Base-by-base conservation (phyloP, 2,329 filamentous ascomycete genomes). In the Pyrenophora tritici-repentis region DNA sequence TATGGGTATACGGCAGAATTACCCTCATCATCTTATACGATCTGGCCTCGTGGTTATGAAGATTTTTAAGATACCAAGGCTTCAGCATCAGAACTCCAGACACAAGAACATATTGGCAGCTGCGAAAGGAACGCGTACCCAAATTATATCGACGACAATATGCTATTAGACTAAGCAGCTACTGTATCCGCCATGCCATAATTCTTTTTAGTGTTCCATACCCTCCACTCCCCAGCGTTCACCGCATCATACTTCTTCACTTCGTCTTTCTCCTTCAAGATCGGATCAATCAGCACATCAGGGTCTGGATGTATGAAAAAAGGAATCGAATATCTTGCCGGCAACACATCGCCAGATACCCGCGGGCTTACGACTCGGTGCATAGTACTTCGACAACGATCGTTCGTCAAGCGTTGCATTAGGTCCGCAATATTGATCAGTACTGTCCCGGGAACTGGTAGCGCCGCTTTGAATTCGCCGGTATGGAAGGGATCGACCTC, bases 261-360 rank as follows among this genome's bases (percentile, higher is more conserved):
- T 41, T 67, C 59, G 1, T 58, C 55, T 40, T 58, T 49, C n/a
- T 62, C 58, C n/a, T 70, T 68, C 43, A 75, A 48, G 14, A 71
- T 67, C 37, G 73, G 57, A 29, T 65, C 67, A 33, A 76, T 72
- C 13, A 73, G 24, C 1, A 61, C 63, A 7, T 75, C 69, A 12
- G 66, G 61, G 55, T 75, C 68, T 13, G 73, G 67, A 20, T 67
- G 66, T 17, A 72, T 67, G 39, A 76, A 76, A 43, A 73, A 75
- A 6, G 72, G 71, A 17, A 76, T 74, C 14, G 70, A 74, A 42
- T 71, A 75, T 29, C 74, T 61, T 20, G 64, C 60, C 9, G 64
- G 60, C 6, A 68, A 61, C 37, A 75, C 56, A 16, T 62, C 60
- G 12, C 47, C 58, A 5, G 53, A 62, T 20, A 53, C 43, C 22